Percentiles rank a stretch among this genome's conserved stretches.
phyloP scores from a whole-genome alignment of 805 yeast genomes.

The Kluyveromyces lactis region DNA sequence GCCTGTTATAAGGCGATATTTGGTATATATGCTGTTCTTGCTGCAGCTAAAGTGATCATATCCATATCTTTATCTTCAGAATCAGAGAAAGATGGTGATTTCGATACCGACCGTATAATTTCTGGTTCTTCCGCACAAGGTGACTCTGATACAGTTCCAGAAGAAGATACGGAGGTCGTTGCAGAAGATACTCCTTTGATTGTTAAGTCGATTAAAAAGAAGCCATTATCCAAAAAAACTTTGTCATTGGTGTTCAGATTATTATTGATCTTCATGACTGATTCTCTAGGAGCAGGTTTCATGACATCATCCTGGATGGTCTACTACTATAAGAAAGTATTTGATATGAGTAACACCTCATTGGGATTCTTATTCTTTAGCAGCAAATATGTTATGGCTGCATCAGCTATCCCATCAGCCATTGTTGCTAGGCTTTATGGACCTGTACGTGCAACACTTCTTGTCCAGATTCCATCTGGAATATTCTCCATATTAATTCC shows the following conservation, averaged over 20 bases:
- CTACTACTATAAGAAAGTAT: slow-evolving; percentile 60
- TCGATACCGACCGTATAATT: slow-evolving; percentile 1
- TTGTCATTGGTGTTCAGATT: slow-evolving; percentile 38
- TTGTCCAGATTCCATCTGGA: slow-evolving; percentile 75
- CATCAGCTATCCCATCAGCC: slow-evolving; percentile 74
- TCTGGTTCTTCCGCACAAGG: slow-evolving; percentile 6
- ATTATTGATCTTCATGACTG: slow-evolving; percentile 63
- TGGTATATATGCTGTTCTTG: slow-evolving; percentile 44
- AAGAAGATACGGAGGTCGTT: slow-evolving; percentile 12
- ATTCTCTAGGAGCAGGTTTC: slow-evolving; percentile 82
- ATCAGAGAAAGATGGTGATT: slow-evolving; percentile 39
- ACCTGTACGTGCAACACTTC: slow-evolving; percentile 66
- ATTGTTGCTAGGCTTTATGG: slow-evolving; percentile 58
- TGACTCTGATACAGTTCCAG: not conserved
- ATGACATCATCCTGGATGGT: slow-evolving; percentile 87
- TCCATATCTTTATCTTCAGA: slow-evolving; percentile 43
- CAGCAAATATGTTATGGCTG: slow-evolving; percentile 53
- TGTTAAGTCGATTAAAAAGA: slow-evolving; percentile 6
- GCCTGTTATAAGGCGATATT: slow-evolving; percentile 52
- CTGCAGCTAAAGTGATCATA: slow-evolving; percentile 41
- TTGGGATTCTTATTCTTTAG: slow-evolving; percentile 63
- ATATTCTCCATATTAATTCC: slow-evolving; percentile 51
- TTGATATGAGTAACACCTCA: slow-evolving; percentile 43
- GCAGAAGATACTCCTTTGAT: slow-evolving; percentile 23
- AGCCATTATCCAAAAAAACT: slow-evolving; percentile 33